phyloP scores from a whole-genome alignment of 345 rosid species.

The Nasturtium officinale region DNA sequence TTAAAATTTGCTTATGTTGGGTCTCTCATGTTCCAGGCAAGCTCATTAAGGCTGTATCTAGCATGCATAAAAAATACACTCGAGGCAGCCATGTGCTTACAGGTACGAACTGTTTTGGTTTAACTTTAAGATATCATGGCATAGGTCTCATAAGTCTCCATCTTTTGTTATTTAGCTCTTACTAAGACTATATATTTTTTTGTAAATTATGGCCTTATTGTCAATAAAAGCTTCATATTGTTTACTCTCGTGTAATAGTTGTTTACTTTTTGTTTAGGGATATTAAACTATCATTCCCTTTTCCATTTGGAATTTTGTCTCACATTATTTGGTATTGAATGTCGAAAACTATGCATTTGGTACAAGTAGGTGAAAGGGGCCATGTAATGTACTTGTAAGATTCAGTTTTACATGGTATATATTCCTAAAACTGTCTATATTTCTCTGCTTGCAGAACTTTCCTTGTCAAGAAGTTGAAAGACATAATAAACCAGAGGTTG shows the following conservation, averaged over 20 bases:
- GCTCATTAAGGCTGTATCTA: conserved; percentile 70
- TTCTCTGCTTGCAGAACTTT: conserved; percentile 66
- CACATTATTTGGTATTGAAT: neutral
- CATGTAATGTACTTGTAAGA: conserved; percentile 8
- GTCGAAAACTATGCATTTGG: neutral
- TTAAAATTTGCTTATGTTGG: neutral
- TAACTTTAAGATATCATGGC: neutral
- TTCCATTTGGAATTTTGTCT: neutral
- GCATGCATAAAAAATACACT: conserved; percentile 88
- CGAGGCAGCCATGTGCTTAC: conserved; percentile 94
- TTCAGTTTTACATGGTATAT: conserved; percentile 15
- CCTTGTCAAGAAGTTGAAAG: conserved; percentile 99
- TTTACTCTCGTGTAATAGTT: neutral
- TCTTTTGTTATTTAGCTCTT: conserved; percentile 14
- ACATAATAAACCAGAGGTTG: conserved; percentile 99
- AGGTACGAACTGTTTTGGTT: conserved; percentile 47
- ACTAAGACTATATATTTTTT: too few species aligned
- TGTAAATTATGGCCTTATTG: too few species aligned
- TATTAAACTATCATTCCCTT: conserved; percentile 12
- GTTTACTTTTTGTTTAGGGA: neutral
- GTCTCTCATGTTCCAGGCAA: conserved; percentile 56
- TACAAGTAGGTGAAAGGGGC: conserved; percentile 15
- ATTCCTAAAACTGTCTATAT: conserved; percentile 27
- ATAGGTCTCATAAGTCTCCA: neutral
- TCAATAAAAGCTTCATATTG: too few species aligned